Percentiles rank a stretch among this genome's conserved stretches.
Evolutionary conservation across 2,329 filamentous ascomycete species (phyloP).

Genomic region (Penicillium italicum): DNA sequence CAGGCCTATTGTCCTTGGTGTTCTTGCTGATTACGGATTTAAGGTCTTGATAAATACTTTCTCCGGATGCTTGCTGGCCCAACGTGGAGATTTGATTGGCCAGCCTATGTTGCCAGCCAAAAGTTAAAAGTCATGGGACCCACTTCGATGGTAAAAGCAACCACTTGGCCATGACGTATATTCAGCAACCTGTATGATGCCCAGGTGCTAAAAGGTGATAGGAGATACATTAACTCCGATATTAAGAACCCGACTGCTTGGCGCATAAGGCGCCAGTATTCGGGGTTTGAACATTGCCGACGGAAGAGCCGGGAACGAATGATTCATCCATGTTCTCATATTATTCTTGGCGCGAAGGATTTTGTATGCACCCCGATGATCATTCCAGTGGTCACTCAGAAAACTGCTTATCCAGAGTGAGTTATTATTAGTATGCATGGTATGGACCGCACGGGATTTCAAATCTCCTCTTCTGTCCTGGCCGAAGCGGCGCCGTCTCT

Average conservation of each 20-base stretch:
- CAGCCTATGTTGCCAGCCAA: not conserved
- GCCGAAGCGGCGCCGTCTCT: not conserved
- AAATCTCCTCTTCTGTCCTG: not conserved
- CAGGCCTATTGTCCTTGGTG: not conserved
- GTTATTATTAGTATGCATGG: not conserved
- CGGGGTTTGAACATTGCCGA: not conserved
- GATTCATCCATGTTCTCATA: not conserved
- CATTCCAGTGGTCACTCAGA: not conserved
- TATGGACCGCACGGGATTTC: not conserved
- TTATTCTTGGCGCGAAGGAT: not conserved
- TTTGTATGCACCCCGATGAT: not conserved
- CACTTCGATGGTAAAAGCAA: not conserved
- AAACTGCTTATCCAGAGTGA: not conserved
- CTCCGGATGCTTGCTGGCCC: not conserved
- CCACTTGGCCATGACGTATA: slow-evolving; percentile 3
- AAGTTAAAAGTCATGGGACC: not conserved
- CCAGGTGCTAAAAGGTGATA: not conserved
- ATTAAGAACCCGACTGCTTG: not conserved
- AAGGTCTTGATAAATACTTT: not conserved
- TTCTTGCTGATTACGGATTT: not conserved
- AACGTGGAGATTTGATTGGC: not conserved
- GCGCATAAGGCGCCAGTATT: not conserved
- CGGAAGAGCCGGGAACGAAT: not conserved
- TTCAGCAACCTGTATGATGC: slow-evolving; percentile 1
- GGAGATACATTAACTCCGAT: not conserved